A percentile compares a stretch with the other conserved stretches of the same genome.
These are phyloP conservation scores for Boletus sensibilis DNA, from an alignment of 768 basidiomycete species.

Conservation along the genomic window DNA sequence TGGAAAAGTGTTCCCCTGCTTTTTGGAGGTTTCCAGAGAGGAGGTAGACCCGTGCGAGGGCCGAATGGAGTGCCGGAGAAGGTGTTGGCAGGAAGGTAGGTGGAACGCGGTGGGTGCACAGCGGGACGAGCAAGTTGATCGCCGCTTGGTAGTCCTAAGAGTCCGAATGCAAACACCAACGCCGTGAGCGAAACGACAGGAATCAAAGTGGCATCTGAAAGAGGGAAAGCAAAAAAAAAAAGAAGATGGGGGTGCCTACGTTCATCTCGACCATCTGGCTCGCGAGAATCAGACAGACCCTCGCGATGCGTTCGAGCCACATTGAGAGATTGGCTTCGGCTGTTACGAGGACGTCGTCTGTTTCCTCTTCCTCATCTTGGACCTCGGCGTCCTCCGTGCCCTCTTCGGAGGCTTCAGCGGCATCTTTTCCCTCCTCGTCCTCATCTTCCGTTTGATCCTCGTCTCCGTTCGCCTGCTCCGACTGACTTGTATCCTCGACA, in stretches of 20 bases:
- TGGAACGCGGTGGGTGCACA: slow-evolving; percentile 45
- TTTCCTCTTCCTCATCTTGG: slow-evolving; percentile 8
- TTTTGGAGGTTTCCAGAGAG: slow-evolving; percentile 64
- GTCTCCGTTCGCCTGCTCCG: background rate
- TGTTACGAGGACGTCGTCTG: slow-evolving; percentile 22
- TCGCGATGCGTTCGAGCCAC: slow-evolving; percentile 81
- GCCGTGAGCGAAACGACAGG: background rate
- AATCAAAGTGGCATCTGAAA: too few species aligned
- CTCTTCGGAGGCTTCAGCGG: background rate
- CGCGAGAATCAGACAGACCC: slow-evolving; percentile 75
- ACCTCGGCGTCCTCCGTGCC: background rate
- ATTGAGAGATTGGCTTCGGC: slow-evolving; percentile 47
- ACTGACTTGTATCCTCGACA: background rate
- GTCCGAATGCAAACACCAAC: background rate
- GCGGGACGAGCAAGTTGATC: slow-evolving; percentile 61
- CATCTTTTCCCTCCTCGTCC: background rate
- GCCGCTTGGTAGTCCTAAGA: slow-evolving; percentile 44
- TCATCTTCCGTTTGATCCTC: background rate
- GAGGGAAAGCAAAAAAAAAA: background rate
- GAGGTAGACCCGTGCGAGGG: slow-evolving; percentile 71
- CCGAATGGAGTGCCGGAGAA: slow-evolving; percentile 61
- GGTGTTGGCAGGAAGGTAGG: slow-evolving; percentile 19
- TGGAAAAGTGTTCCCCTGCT: slow-evolving; percentile 57
- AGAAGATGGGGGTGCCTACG: slow-evolving; percentile 38
- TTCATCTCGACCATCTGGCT: slow-evolving; percentile 86